A percentile compares a stretch with the other conserved stretches of the same genome.
Evolutionary conservation across 2,329 filamentous ascomycete genomes (phyloP).

Genomic region (Fusarium bulbicola): DNA sequence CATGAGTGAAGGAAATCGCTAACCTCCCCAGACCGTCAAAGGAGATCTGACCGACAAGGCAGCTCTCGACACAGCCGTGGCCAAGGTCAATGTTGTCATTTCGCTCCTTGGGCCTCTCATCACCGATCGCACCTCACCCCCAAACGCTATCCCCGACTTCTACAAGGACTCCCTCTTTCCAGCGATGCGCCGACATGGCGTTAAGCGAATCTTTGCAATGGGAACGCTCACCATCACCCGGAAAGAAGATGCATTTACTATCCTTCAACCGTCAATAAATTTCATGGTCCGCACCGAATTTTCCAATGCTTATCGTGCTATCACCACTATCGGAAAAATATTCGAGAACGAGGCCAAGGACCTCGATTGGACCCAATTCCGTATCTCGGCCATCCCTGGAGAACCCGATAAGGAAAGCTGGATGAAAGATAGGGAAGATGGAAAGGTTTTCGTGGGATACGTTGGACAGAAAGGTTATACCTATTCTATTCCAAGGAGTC

Average conservation of each 20-base stretch:
- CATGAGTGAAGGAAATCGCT: not conserved
- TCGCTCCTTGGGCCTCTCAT: slow-evolving; percentile 22
- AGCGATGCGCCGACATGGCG: slow-evolving; percentile 6
- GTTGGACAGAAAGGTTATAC: slow-evolving; percentile 34
- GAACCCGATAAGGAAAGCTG: slow-evolving; percentile 40
- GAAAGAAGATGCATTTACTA: slow-evolving; percentile 35
- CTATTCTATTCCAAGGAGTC: slow-evolving; percentile 3
- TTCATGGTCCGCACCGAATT: slow-evolving; percentile 20
- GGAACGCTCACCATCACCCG: slow-evolving; percentile 44
- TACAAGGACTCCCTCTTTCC: slow-evolving; percentile 14
- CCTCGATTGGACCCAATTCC: slow-evolving; percentile 45
- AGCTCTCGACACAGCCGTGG: not conserved
- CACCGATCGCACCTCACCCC: not conserved
- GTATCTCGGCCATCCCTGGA: slow-evolving; percentile 42
- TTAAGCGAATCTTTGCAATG: slow-evolving; percentile 47
- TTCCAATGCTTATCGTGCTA: slow-evolving; percentile 14
- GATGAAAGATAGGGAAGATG: slow-evolving; percentile 41
- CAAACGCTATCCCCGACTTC: not conserved
- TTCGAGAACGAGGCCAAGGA: slow-evolving; percentile 32
- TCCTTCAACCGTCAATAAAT: slow-evolving; percentile 13
- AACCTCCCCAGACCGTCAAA: not conserved
- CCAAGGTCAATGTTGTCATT: not conserved
- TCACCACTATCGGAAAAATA: not conserved
- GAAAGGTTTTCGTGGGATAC: slow-evolving; percentile 30
- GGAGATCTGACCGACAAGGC: not conserved